Base-by-base conservation (phyloP, 2,329 filamentous ascomycete species). In the Colletotrichum cuscutae region DNA sequence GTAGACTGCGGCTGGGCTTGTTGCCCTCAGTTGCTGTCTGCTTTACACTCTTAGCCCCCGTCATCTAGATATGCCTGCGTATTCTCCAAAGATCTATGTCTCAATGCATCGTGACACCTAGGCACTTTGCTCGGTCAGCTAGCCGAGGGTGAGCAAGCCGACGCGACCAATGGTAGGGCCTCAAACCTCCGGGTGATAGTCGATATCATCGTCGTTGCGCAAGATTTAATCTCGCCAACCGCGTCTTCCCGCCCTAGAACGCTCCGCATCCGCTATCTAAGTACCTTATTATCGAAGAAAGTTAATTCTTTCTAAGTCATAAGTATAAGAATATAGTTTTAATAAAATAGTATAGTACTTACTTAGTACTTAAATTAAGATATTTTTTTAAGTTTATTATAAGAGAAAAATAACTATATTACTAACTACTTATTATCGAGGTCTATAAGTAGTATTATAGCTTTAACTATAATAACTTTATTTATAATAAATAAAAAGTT, bases 141-240 rank as follows among this genome's bases (percentile, higher is more conserved):
- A 53, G 61, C 71, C 67, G 67, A 66, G 26, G 32, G 62, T 28
- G 42, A 65, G 28, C 66, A 64, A 64, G 66, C 58, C 65, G 70
- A 72, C 32, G 42, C 59, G 46, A 13, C 70, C 66, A 72, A 49
- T 72, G 28, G 65, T 35, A 68, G n/a, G 13, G 19, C 12, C 11
- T 3, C 19, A 28, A 32, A 28, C 49, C 68, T 28, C 58, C 42
- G 24, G 35, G 53, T 9, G 26, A n/a, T 13, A 42, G 12, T 24
- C 42, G 28, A 15, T 67, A 63, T 30, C 57, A 59, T 73, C 68
- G 58, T 53, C 61, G 62, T 67, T 59, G 68, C 62, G 68, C 71
- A 61, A 71, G 57, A 72, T 72, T 71, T 71, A 61, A 73, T 72
- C 71, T 73, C 57, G 68, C 71, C 53, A 73, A 66, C 67, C 71